A percentile compares a stretch with the other conserved stretches of the same genome.
These are phyloP conservation scores for Leccinum fallax DNA, from an alignment of 1,284 basidiomycete species.

Conservation along the genomic window DNA sequence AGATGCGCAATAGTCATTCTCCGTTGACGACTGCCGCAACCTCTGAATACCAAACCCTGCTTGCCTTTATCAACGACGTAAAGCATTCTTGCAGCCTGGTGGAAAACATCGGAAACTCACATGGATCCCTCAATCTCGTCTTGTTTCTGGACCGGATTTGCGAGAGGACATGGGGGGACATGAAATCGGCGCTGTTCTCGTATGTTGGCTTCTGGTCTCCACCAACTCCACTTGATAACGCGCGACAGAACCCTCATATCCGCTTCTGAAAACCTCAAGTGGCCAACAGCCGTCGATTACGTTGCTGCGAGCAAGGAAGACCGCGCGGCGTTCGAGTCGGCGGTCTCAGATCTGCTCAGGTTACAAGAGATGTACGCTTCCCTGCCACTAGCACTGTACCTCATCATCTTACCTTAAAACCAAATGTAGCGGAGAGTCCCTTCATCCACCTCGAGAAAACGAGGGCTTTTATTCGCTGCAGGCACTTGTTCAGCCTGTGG, in stretches of 20 bases:
- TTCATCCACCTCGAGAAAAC: constrained; percentile 34
- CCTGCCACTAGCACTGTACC: constrained; percentile 1
- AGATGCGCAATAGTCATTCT: constrained; percentile 44
- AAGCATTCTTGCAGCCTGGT: constrained; percentile 46
- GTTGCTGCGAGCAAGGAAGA: constrained; percentile 48
- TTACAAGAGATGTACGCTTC: constrained; percentile 74
- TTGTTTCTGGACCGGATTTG: constrained; percentile 59
- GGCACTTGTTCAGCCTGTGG: constrained; percentile 83
- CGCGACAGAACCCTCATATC: constrained; percentile 56
- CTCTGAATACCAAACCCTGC: constrained; percentile 60
- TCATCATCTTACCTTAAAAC: constrained; percentile 1
- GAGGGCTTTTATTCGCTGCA: constrained; percentile 79
- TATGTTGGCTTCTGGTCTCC: constrained; percentile 40
- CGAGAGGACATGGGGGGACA: constrained; percentile 72
- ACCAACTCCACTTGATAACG: not conserved
- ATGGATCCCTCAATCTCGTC: constrained; percentile 53
- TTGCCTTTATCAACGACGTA: constrained; percentile 57
- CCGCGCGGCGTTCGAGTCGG: constrained; percentile 66
- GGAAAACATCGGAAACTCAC: constrained; percentile 41
- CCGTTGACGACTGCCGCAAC: constrained; percentile 51
- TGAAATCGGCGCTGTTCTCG: constrained; percentile 67
- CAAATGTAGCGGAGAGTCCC: constrained; percentile 54
- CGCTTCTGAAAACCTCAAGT: constrained; percentile 73
- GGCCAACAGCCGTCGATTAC: constrained; percentile 81
- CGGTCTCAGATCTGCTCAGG: constrained; percentile 74